A percentile compares a stretch with the other conserved stretches of the same genome.
Conservation (phyloP, 164 flowering plant genomes). For the Tetrastigma voinierianum region DNA sequence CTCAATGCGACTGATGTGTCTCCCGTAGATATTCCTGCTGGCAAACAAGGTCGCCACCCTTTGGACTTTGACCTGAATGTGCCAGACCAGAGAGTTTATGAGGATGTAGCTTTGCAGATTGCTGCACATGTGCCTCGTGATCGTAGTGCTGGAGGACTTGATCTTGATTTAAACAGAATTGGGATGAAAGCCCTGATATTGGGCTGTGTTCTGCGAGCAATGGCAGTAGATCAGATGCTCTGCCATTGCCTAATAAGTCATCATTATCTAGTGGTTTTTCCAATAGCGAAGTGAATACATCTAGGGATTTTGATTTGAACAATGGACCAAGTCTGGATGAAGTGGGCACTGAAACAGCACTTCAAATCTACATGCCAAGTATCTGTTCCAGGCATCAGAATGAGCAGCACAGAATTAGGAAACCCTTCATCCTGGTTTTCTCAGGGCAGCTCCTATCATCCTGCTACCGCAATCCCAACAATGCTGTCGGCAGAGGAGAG, state of each 20-base stretch:
- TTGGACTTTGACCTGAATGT: constrained; percentile 85
- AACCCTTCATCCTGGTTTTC: constrained; percentile 64
- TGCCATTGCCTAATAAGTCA: constrained; percentile 25
- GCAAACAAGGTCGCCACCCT: constrained; percentile 45
- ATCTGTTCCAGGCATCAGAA: constrained; percentile 44
- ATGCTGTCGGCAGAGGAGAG: constrained; percentile 72
- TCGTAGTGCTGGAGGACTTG: constrained; percentile 58
- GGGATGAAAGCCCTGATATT: constrained; percentile 64
- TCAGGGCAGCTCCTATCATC: constrained; percentile 48
- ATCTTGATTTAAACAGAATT: constrained; percentile 76
- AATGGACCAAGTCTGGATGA: constrained; percentile 80
- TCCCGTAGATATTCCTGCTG: constrained; percentile 25
- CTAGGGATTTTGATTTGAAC: constrained; percentile 83
- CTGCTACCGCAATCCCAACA: constrained; percentile 56
- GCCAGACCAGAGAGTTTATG: constrained; percentile 62
- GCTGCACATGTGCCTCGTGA: constrained; percentile 15
- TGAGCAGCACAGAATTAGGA: constrained; percentile 48
- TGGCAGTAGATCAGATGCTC: constrained; percentile 32
- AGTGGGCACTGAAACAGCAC: constrained; percentile 33
- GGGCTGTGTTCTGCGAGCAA: constrained; percentile 35
- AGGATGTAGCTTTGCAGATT: constrained; percentile 40
- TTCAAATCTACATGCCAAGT: constrained; percentile 33
- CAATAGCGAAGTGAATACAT: constrained; percentile 37
- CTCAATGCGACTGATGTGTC: constrained; percentile 12
- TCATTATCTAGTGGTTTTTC: constrained; percentile 34